phyloP scores from a whole-genome alignment of 805 yeast genomes.

The Candida nonsorbophila region DNA sequence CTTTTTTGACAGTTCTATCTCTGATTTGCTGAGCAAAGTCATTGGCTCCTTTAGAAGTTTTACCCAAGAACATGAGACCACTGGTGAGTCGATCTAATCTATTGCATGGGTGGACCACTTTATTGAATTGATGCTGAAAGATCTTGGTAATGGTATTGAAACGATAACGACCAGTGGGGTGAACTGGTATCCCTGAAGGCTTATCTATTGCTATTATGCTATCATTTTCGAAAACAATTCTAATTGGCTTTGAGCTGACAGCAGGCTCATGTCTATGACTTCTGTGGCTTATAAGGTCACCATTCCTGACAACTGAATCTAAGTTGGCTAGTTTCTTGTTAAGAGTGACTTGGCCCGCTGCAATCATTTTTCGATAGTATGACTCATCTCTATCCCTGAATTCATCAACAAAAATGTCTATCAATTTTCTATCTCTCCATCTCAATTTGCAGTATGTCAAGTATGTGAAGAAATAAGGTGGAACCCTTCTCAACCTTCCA shows the following conservation, averaged over 20 bases:
- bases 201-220: slow-evolving; percentile 81
- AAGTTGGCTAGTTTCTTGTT: slow-evolving; percentile 59
- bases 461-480: slow-evolving; percentile 86
- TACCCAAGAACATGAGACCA: slow-evolving; percentile 89
- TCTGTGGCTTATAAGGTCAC: slow-evolving; percentile 75
- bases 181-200: slow-evolving; percentile 93
- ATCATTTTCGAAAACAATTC: slow-evolving; percentile 69
- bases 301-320: slow-evolving; percentile 68
- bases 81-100: slow-evolving; percentile 87
- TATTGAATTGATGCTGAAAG: slow-evolving; percentile 63
- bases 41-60: slow-evolving; percentile 74
- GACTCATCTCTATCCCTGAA: slow-evolving; percentile 72
- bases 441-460: slow-evolving; percentile 85
- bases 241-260: slow-evolving; percentile 54
- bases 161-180: slow-evolving; percentile 86
- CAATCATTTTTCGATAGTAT: slow-evolving; percentile 51
- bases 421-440: slow-evolving; percentile 80
- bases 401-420: slow-evolving; percentile 79
- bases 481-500: slow-evolving; percentile 62
- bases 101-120: slow-evolving; percentile 72
- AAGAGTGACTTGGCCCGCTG: slow-evolving; percentile 67
- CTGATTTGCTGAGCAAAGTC: slow-evolving; percentile 64
- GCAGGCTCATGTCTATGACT: slow-evolving; percentile 91
- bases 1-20: slow-evolving; percentile 70
- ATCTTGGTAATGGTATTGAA: slow-evolving; percentile 73